Base-by-base conservation (phyloP, 1,284 basidiomycete genomes). In the Rhodotorula sp. region DNA sequence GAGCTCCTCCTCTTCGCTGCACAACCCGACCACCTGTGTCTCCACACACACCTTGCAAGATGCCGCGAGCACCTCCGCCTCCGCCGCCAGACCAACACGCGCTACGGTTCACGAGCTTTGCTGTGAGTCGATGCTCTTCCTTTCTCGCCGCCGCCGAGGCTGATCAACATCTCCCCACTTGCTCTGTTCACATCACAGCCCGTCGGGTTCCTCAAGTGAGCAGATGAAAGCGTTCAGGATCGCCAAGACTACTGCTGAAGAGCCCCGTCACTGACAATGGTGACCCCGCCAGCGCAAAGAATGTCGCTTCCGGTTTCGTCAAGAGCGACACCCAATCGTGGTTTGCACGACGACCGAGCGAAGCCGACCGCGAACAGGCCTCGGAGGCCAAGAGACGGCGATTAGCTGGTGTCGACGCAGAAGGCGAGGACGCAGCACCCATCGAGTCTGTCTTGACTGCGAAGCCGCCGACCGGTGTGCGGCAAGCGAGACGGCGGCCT, bases 141-240 rank as follows among this genome's bases (percentile, higher is more conserved):
- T 42, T 22, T 24, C 12, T 2, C 51, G 20, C 24, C 3, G 6
- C 8, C 15, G 46, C n/a, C 8, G n/a, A 54, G 24, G 24, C 24
- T 30, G 42, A 42, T 53, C 60, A 20, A 20, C 29, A 63, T 65
- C 46, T 64, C 67, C 70, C 67, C 67, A 66, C 67, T 64, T 48
- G 45, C 22, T 30, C 10, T 30, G 26, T 37, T 3, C 37, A 26
- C 17, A 22, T 12, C 17, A 33, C 61, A 72, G 62, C 62, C 68
- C 51, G 71, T 75, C 56, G 73, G 73, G 33, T 72, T 70, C 51
- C 73, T 74, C 57, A 74, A 74, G 73, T 68, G 55, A 57, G 70
- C n/a, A n/a, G n/a, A n/a, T n/a, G n/a, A 33, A 0, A 6, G 6
- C 5, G 37, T 3, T 20, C 46, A 20, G 1, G 10, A 8, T 6